Conservation (phyloP, 2,329 filamentous ascomycete species). For the Pseudogymnoascus verrucosus region DNA sequence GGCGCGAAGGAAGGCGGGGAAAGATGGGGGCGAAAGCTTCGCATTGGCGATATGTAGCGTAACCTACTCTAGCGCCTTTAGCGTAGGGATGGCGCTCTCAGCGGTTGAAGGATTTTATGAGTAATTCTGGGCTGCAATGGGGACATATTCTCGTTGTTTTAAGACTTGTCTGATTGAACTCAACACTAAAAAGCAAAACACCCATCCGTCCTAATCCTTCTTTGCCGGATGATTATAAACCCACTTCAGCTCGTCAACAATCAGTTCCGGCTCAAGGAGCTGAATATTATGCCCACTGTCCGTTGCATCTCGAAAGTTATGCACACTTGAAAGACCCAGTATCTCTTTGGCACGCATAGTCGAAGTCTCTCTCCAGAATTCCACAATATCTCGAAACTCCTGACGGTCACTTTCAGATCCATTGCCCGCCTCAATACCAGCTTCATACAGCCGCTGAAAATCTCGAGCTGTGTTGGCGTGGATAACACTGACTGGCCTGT, state of each 20-base stretch:
- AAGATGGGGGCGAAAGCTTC: neutral
- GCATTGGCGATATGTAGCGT: neutral
- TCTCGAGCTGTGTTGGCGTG: slow-evolving; percentile 11
- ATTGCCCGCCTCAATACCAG: slow-evolving; percentile 13
- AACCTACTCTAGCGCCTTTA: no score
- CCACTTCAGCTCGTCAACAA: slow-evolving; percentile 16
- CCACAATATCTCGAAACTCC: slow-evolving; percentile 6
- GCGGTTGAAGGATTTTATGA: no score
- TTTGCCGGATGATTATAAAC: neutral
- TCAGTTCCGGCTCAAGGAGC: slow-evolving; percentile 13
- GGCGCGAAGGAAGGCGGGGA: neutral
- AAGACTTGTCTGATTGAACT: neutral
- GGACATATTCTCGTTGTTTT: neutral
- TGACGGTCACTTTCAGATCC: slow-evolving; percentile 12
- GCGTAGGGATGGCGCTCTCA: no score
- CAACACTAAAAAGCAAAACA: neutral
- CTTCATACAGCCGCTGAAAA: slow-evolving; percentile 14
- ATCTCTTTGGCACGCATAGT: slow-evolving; percentile 11
- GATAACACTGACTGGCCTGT: slow-evolving; percentile 15
- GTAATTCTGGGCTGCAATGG: neutral
- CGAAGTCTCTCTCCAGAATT: slow-evolving; percentile 3
- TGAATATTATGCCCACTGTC: slow-evolving; percentile 18
- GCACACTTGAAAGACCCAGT: slow-evolving; percentile 11
- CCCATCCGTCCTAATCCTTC: neutral
- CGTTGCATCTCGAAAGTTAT: slow-evolving; percentile 2